Evolutionary conservation across 2,329 filamentous ascomycete species (phyloP), one percentile per base, ranked within the genome.

Genomic region (Aspergillus floridensis): DNA sequence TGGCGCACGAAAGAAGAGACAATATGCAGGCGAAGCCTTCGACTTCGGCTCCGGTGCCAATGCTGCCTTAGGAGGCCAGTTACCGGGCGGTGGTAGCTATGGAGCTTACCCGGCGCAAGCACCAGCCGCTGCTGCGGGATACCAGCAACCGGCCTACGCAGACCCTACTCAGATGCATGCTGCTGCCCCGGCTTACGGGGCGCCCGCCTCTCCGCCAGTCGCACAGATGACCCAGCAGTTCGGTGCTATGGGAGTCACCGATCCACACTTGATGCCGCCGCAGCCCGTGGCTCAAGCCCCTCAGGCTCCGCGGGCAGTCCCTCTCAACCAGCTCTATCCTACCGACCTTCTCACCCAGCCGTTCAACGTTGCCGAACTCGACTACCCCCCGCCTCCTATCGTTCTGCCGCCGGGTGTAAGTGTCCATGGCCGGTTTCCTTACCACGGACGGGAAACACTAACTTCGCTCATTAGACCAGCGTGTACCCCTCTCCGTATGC

Each of bases 11-110:
- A 97, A 96, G 86, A 96, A 96, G 85, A 86, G 92, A 81, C 89
- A 90, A 59, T 98, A 98, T 80, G 95, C 95, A 57, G 91, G 91
- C 59, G 90, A 96, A 76, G 93, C 93, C 49, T 99, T 96, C 77
- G 93, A 96, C 60, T 95, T 98, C 69, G 92, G 90, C 53, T 84
- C 86, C 53, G 95, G 93, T 69, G 91, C 90, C 72, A 98, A 98
- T 83, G 87, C 89, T 59, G 84, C 80, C 53, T 76, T 83, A 65
- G 73, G 80, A 66, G 74, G 76, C 63, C 76, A 79, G 73, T 71
- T 75, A 65, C 70, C 76, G 56, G 85, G 81, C 38, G 85, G 83
- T 58, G 75, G 87, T 78, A 76, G 82, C 77, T 91, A 88, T 69
- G 85, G 85, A 64, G 82, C 79, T 29, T 90, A 89, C 73, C 79